Evolutionary conservation across 768 basidiomycete species (phyloP).

Genomic region (Lactifluus echinatus): DNA sequence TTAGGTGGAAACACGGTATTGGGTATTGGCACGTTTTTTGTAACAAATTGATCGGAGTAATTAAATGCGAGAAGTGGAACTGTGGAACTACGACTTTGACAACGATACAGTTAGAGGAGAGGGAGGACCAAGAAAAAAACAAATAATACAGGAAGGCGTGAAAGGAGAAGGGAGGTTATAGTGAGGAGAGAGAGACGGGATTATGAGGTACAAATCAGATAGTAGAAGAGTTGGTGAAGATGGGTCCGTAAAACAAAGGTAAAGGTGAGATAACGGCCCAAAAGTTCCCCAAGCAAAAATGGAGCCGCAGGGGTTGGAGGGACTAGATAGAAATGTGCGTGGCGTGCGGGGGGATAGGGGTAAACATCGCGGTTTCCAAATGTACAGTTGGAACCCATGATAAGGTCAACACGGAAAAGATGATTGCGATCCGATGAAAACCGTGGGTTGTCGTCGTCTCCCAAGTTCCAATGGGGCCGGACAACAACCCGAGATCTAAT

Average conservation of each 20-base stretch:
- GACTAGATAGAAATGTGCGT: too few species aligned
- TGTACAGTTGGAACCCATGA: too few species aligned
- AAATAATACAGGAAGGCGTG: not conserved
- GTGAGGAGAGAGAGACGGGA: not conserved
- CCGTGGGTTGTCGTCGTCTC: too few species aligned
- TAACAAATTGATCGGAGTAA: not conserved
- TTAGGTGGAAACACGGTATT: not conserved
- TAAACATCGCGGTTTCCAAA: too few species aligned
- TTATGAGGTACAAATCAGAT: conserved; percentile 1
- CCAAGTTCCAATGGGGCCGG: too few species aligned
- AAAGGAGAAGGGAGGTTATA: too few species aligned
- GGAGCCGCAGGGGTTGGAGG: too few species aligned
- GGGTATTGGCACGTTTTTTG: not conserved
- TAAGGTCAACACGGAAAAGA: too few species aligned
- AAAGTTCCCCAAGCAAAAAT: too few species aligned
- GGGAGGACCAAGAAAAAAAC: not conserved
- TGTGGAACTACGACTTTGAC: not conserved
- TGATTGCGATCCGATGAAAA: too few species aligned
- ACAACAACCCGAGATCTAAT: too few species aligned
- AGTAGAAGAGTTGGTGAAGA: not conserved
- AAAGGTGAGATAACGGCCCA: not conserved
- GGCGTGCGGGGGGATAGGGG: too few species aligned
- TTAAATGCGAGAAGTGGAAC: not conserved
- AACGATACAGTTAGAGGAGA: not conserved
- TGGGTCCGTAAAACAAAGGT: not conserved